Conservation (phyloP, 208 protist genomes). For the Vickermania ingenoplastis region DNA sequence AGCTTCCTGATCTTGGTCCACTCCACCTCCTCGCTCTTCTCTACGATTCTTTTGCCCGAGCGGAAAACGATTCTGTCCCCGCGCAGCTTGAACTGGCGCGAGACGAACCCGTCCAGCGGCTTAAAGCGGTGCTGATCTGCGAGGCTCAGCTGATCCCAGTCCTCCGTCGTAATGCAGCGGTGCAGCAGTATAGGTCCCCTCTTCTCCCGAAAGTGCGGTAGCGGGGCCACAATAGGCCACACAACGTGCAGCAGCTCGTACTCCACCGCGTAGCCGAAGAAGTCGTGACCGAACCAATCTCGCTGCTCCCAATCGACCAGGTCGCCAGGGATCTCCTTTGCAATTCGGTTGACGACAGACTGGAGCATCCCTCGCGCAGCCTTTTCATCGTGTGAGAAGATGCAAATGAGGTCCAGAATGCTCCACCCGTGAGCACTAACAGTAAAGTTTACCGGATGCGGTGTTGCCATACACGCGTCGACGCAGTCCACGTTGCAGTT, state of each 20-base stretch:
- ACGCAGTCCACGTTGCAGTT: neutral
- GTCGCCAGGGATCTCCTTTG: neutral
- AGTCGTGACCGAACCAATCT: neutral
- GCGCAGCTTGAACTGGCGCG: neutral
- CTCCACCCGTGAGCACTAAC: neutral
- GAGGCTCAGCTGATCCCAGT: neutral
- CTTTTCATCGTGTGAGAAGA: neutral
- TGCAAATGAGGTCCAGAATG: neutral
- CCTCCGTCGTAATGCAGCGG: neutral
- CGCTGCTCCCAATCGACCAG: neutral
- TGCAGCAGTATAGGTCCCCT: neutral
- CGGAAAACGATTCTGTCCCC: neutral
- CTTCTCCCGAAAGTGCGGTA: neutral
- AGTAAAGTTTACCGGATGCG: neutral
- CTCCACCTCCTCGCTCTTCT: neutral
- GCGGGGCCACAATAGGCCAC: neutral
- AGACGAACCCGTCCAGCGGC: neutral
- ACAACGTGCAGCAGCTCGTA: neutral
- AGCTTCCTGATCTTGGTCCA: neutral
- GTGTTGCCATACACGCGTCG: neutral
- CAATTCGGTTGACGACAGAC: constrained; percentile 17
- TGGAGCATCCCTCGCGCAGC: constrained; percentile 16
- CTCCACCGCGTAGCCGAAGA: neutral
- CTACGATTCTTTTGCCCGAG: neutral
- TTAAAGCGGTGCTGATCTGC: neutral